phyloP scores from a whole-genome alignment of 1,284 basidiomycete species.

The Marasmius tenuissimus region DNA sequence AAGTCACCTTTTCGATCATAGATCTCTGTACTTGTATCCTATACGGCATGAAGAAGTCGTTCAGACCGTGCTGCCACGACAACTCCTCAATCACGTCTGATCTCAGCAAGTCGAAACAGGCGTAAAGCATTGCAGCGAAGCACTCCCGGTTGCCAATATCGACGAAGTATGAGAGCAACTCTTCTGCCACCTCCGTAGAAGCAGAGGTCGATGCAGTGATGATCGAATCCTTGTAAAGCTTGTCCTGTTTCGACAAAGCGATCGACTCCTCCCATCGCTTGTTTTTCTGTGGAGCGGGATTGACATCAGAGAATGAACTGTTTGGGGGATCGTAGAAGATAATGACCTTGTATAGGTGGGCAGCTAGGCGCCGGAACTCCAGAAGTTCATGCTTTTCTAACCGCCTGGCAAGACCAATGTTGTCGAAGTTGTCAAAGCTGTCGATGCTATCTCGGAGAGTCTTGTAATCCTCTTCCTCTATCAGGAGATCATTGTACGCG shows the following conservation, averaged over 20 bases:
- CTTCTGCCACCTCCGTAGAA: constrained; percentile 87
- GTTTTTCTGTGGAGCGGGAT: constrained; percentile 72
- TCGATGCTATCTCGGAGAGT: constrained; percentile 95
- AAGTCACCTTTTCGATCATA: constrained; percentile 62
- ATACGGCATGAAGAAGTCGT: constrained; percentile 97
- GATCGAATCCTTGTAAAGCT: constrained; percentile 96
- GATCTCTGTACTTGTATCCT: constrained; percentile 85
- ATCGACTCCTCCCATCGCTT: constrained; percentile 94
- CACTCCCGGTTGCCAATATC: constrained; percentile 99
- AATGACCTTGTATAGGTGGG: constrained; percentile 94
- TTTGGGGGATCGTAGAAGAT: background rate
- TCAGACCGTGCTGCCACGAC: constrained; percentile 92
- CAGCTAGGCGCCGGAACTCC: constrained; percentile 94
- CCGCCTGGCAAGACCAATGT: constrained; percentile 82
- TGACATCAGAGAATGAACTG: background rate
- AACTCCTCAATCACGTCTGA: constrained; percentile 93
- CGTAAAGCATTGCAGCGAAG: constrained; percentile 88
- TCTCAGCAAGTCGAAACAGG: constrained; percentile 91
- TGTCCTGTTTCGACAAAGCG: constrained; percentile 91
- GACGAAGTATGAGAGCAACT: constrained; percentile 91
- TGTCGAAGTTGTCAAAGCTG: constrained; percentile 98
- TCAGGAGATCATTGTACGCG: constrained; percentile 94
- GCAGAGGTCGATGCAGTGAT: constrained; percentile 86
- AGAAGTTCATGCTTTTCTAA: constrained; percentile 91
- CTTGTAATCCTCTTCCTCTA: constrained; percentile 99